Evolutionary conservation across 805 yeast species (phyloP).

Genomic region (Metschnikowia cerradonensis): DNA sequence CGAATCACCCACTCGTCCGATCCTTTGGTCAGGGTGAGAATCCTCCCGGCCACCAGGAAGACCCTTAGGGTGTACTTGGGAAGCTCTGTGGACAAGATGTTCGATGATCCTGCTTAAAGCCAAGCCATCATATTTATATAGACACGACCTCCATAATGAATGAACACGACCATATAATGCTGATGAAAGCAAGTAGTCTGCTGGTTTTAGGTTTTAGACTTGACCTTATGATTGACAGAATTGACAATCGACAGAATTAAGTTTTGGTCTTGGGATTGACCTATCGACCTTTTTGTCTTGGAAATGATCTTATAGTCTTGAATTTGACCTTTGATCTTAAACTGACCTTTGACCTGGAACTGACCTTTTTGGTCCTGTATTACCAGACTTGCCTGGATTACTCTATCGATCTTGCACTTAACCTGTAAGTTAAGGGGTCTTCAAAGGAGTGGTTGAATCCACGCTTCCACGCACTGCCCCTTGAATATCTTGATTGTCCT

Average conservation of each 20-base stretch:
- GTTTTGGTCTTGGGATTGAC: not conserved
- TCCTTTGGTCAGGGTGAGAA: slow-evolving; percentile 59
- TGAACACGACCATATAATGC: too few species aligned
- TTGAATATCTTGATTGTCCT: not conserved
- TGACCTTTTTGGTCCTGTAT: too few species aligned
- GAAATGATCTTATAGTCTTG: too few species aligned
- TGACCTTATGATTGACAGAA: too few species aligned
- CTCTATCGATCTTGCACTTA: too few species aligned
- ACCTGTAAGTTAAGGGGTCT: slow-evolving; percentile 5
- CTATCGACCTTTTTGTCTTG: too few species aligned
- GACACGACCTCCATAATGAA: not conserved
- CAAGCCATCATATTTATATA: not conserved
- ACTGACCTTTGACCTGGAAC: too few species aligned
- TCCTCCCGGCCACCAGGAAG: slow-evolving; percentile 70
- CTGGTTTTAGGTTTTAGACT: too few species aligned
- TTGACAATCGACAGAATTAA: too few species aligned
- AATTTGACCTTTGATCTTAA: too few species aligned
- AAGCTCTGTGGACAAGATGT: slow-evolving; percentile 53
- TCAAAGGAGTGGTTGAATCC: slow-evolving; percentile 27
- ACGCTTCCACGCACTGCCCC: slow-evolving; percentile 17
- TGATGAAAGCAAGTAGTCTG: too few species aligned
- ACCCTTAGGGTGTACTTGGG: slow-evolving; percentile 72
- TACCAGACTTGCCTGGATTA: too few species aligned
- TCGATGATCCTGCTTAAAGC: slow-evolving; percentile 15
- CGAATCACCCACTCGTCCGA: slow-evolving; percentile 26